These are phyloP conservation scores for Diaporthe citriasiana DNA, from an alignment of 2,329 filamentous ascomycete species.

Conservation along the genomic window DNA sequence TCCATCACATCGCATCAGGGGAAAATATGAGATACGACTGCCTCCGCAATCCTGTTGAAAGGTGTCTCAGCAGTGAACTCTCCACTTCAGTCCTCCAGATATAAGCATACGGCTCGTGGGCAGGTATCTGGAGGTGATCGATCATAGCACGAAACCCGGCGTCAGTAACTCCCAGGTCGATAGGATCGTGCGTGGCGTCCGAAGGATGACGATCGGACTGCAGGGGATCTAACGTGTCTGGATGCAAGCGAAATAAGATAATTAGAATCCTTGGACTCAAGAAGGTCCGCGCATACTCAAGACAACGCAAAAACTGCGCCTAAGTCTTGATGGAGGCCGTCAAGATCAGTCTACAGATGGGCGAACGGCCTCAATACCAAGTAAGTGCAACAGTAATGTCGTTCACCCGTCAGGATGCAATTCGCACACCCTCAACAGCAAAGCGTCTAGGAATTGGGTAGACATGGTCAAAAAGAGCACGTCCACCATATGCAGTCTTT, in stretches of 20 bases:
- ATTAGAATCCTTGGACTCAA: no score
- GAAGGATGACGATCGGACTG: neutral
- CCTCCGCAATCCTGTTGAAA: neutral
- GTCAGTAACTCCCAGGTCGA: neutral
- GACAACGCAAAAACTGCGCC: neutral
- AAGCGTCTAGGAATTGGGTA: neutral
- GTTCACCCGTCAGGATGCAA: neutral
- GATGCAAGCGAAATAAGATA: neutral
- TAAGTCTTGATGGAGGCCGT: neutral
- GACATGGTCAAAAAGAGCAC: neutral
- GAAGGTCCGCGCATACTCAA: neutral
- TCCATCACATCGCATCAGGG: no score
- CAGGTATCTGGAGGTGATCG: neutral
- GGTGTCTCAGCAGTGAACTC: neutral
- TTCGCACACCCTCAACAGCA: neutral
- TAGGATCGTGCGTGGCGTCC: neutral
- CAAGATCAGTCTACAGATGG: neutral
- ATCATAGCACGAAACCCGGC: neutral
- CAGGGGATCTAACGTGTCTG: neutral
- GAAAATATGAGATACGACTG: neutral
- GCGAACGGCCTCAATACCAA: neutral
- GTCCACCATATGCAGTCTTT: neutral
- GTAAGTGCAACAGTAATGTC: neutral
- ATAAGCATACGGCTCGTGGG: neutral
- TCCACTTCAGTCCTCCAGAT: neutral